These are phyloP conservation scores for Fusarium sp. DNA, from an alignment of 2,329 filamentous ascomycete genomes.

Conservation along the genomic window DNA sequence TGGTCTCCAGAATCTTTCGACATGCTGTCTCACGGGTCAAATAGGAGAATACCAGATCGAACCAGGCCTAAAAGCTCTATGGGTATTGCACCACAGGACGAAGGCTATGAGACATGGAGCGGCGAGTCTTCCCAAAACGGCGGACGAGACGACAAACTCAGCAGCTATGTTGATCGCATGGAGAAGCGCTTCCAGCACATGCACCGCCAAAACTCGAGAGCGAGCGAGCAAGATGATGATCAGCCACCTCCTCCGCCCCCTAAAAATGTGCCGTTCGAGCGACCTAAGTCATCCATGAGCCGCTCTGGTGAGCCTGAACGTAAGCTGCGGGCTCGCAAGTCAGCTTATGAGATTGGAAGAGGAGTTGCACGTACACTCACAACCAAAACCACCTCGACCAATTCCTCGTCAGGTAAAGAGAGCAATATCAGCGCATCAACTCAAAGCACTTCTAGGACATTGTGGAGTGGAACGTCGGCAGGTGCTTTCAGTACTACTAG, in stretches of 20 bases:
- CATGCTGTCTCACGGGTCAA: slow-evolving; percentile 54
- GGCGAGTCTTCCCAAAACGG: slow-evolving; percentile 62
- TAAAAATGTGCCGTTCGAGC: slow-evolving; percentile 62
- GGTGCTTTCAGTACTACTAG: slow-evolving; percentile 94
- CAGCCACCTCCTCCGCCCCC: slow-evolving; percentile 71
- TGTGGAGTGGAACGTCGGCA: slow-evolving; percentile 95
- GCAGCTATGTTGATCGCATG: slow-evolving; percentile 92
- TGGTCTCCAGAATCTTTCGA: slow-evolving; percentile 94
- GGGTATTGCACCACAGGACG: slow-evolving; percentile 72
- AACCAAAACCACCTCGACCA: slow-evolving; percentile 86
- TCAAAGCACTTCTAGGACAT: slow-evolving; percentile 80
- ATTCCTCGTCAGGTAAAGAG: slow-evolving; percentile 77
- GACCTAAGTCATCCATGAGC: slow-evolving; percentile 70
- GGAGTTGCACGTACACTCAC: slow-evolving; percentile 83
- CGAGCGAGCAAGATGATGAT: slow-evolving; percentile 54
- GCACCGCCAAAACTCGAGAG: slow-evolving; percentile 68
- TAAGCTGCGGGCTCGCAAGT: slow-evolving; percentile 73
- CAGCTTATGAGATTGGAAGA: slow-evolving; percentile 80
- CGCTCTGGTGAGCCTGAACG: slow-evolving; percentile 54
- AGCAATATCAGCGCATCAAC: slow-evolving; percentile 80
- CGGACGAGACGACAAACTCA: slow-evolving; percentile 70
- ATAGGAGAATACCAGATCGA: slow-evolving; percentile 42
- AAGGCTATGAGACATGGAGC: slow-evolving; percentile 70
- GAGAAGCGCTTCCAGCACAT: slow-evolving; percentile 81
- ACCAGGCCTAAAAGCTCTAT: slow-evolving; percentile 75